Percentiles rank a stretch among this genome's conserved stretches.
These are phyloP conservation scores for Nasturtium officinale DNA, from an alignment of 345 rosid species.

Conservation along the genomic window DNA sequence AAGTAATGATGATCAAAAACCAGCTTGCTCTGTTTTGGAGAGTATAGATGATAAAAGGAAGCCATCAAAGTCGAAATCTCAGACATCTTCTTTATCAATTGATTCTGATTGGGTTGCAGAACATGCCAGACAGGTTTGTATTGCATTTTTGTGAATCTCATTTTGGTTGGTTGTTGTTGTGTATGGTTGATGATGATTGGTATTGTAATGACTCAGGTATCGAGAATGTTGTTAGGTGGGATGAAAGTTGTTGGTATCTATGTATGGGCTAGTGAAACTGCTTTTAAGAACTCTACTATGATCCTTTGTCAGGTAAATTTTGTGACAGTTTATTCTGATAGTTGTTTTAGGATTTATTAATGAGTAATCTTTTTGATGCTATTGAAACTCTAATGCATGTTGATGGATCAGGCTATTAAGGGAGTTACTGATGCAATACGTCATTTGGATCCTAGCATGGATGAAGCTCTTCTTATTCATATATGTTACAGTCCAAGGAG, in stretches of 20 bases:
- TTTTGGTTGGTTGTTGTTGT: background rate
- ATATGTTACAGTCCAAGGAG: constrained; percentile 89
- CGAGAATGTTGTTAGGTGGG: constrained; percentile 90
- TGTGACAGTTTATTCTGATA: background rate
- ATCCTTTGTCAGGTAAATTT: constrained; percentile 67
- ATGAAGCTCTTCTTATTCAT: constrained; percentile 75
- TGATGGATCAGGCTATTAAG: constrained; percentile 57
- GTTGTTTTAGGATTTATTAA: background rate
- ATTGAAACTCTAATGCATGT: constrained; percentile 10
- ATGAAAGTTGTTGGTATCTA: constrained; percentile 81
- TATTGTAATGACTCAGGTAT: constrained; percentile 53
- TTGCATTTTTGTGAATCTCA: constrained; percentile 1
- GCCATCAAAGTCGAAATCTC: constrained; percentile 65
- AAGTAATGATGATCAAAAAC: constrained; percentile 65
- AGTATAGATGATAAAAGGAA: constrained; percentile 62
- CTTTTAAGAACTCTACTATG: constrained; percentile 79
- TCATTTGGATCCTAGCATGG: constrained; percentile 48
- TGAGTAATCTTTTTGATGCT: background rate
- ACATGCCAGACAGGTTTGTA: constrained; percentile 85
- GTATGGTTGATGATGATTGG: constrained; percentile 1
- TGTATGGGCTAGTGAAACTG: constrained; percentile 81
- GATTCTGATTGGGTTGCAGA: constrained; percentile 91
- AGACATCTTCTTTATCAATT: constrained; percentile 54
- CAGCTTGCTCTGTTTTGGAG: constrained; percentile 71
- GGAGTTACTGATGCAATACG: constrained; percentile 72